These are phyloP conservation scores for Clonostachys sp. DNA, from an alignment of 2,329 filamentous ascomycete species.

Conservation along the genomic window DNA sequence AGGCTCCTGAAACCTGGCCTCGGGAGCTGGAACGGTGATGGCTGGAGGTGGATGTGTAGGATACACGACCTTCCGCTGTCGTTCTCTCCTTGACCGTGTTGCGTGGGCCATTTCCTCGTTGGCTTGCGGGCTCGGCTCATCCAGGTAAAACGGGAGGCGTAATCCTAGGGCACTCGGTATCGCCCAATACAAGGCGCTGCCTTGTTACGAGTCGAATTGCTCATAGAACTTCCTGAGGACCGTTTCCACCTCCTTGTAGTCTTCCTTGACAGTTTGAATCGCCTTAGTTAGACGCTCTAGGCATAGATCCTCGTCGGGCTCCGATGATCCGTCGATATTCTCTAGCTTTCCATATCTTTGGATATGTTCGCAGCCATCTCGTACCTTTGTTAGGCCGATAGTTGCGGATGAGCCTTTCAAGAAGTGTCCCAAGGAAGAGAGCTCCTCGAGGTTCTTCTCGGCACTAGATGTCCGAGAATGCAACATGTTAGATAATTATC, in stretches of 20 bases:
- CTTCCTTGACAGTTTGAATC: slow-evolving; percentile 66
- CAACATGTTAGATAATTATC: background rate
- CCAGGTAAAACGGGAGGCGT: slow-evolving; percentile 1
- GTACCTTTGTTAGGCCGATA: slow-evolving; percentile 83
- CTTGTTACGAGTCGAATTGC: slow-evolving; percentile 1
- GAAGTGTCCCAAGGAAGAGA: slow-evolving; percentile 88
- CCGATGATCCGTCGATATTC: slow-evolving; percentile 68
- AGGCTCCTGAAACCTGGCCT: too few relatives aligned
- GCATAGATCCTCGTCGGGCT: slow-evolving; percentile 63
- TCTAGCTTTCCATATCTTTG: slow-evolving; percentile 85
- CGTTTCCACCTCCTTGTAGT: slow-evolving; percentile 70
- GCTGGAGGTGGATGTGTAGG: too few relatives aligned
- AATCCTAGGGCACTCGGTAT: too few relatives aligned
- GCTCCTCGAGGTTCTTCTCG: slow-evolving; percentile 62
- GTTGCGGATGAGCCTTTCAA: slow-evolving; percentile 96
- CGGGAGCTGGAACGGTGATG: too few relatives aligned
- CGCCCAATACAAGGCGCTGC: too few relatives aligned
- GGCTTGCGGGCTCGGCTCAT: slow-evolving; percentile 3
- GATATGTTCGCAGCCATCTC: slow-evolving; percentile 93
- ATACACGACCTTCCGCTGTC: background rate
- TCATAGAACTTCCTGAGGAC: slow-evolving; percentile 65
- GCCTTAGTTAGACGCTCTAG: slow-evolving; percentile 67
- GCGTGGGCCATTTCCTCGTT: background rate
- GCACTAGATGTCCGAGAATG: slow-evolving; percentile 43
- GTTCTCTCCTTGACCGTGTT: background rate